Base-by-base conservation (phyloP, 176 grass and related monocot species). In the Chloris gayana region DNA sequence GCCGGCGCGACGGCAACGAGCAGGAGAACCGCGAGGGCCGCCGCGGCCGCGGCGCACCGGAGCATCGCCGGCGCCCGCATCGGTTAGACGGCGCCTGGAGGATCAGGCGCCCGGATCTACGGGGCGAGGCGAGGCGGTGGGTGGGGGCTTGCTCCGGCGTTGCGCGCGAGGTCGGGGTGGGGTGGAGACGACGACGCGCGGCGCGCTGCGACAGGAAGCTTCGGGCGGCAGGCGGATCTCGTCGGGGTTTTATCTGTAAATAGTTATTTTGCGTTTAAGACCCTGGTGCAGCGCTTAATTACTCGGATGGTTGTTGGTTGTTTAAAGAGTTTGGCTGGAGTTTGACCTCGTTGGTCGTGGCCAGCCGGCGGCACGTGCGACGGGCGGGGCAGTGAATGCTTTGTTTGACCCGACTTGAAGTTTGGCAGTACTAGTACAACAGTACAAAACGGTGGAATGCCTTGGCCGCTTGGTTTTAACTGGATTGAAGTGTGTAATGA, bases 31-130 rank as follows among this genome's bases (percentile, higher is more conserved):
- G 50, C 70, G 30, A 91, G 89, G 4, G 80, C 89, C 62, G 66
- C 13, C 41, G 69, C 75, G 32, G 80, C 88, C 53, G 67, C 19
- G 44, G 75, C 70, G 33, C 69, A 60, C 69, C 75, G 81, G 71
- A 81, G 64, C 74, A 87, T 87, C 81, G 71, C 84, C 80, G 57
- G 64, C 70, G 70, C 29, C 58, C 80, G 80, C 87, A 85, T 85
- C 58, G 67, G 18, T 21, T 33, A 74, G 24, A 45, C 0, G 33
- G 44, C 64, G 30, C 50, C 49, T 25, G 51, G 7, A 11, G 9
- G 53, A 0, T 4, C 3, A 9, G 30, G 51, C 12, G 18, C 13
- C 65, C 13, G 62, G 70, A 80, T 86, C 70, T 74, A 78, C 38
- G 61, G 30, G 30, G 54, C 64, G 7, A 1, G n/a, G n/a, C n/a